Base-by-base conservation (phyloP, 2,329 filamentous ascomycete genomes). In the Cladosporium sphaerospermum region DNA sequence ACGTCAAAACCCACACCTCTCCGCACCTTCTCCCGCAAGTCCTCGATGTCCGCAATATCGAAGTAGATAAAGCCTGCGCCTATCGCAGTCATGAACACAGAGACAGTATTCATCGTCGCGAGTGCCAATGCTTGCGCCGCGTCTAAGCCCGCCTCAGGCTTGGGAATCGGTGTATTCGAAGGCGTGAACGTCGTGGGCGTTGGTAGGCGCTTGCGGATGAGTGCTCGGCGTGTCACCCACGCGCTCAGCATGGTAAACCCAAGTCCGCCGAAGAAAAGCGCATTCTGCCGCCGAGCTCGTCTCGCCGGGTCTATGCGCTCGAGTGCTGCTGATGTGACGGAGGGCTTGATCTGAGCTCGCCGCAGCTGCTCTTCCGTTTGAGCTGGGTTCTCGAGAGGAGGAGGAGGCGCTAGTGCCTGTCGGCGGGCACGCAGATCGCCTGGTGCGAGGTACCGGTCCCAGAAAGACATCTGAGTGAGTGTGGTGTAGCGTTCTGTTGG, bases 31-130 rank as follows among this genome's bases (percentile, higher is more conserved):
- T 71, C 82, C 50, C 43, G 76, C 78, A 65, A 83, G 83, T 78
- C 75, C 52, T 69, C 69, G 36, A 75, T 36, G 32, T 71, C 72
- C 28, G 69, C 71, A 34, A 97, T 80, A 67, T 96, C 86, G 56
- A 93, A 81, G 1, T 82, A 84, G 78, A 86, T 95, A 57, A 88
- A 75, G 9, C 84, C 69, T 0, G 86, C 89, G 3, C 92, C 93
- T 0, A 81, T 78, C 8, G 79, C 71, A 78, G 95, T 82, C 68
- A 96, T 82, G 1, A 79, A 84, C 46, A 93, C 80, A 61, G 84
- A 87, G 32, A 84, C 64, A 10, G 93, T 88, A 62, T 96, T 96
- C 61, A 96, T 78, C 0, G 91, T 96, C 0, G 92, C 93, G 34
- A 96, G 75, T 45, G 85, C 87, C 18, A 99, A 75, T 0, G 92